Evolutionary conservation across 2,329 filamentous ascomycete species (phyloP).

Genomic region (Emergomyces orientalis): DNA sequence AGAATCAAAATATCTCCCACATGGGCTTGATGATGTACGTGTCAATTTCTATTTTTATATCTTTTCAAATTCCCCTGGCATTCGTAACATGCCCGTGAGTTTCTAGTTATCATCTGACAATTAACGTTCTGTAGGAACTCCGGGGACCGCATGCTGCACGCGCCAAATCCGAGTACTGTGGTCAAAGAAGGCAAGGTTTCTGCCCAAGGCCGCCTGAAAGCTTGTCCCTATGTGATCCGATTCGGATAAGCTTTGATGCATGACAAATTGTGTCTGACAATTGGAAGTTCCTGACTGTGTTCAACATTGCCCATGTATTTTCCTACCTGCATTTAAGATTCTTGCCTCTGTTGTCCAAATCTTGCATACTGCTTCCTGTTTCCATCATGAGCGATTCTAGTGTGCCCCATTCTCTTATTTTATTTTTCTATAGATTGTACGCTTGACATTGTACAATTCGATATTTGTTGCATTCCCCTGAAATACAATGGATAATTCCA

Average conservation of each 20-base stretch:
- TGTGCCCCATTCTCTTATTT: background rate
- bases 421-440: background rate
- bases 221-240: constrained; percentile 2
- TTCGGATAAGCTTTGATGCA: background rate
- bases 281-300: background rate
- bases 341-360: background rate
- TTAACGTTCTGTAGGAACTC: background rate
- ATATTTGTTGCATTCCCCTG: background rate
- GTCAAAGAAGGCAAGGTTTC: background rate
- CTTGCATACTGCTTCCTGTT: background rate
- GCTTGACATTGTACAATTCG: background rate
- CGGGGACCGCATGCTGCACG: background rate
- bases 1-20: constrained; percentile 16
- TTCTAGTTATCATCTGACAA: background rate
- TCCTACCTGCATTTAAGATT: background rate
- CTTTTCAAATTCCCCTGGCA: background rate
- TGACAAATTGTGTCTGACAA: background rate
- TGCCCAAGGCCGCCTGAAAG: background rate
- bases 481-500: background rate
- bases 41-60: too few species aligned
- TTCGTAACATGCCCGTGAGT: background rate
- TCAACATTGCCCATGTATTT: background rate
- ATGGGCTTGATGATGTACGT: constrained; percentile 20
- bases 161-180: background rate
- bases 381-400: background rate